A percentile compares a stretch with the other conserved stretches of the same genome.
Evolutionary conservation across 495 filamentous ascomycete species (phyloP).

Genomic region (Penicillium samsonianum): DNA sequence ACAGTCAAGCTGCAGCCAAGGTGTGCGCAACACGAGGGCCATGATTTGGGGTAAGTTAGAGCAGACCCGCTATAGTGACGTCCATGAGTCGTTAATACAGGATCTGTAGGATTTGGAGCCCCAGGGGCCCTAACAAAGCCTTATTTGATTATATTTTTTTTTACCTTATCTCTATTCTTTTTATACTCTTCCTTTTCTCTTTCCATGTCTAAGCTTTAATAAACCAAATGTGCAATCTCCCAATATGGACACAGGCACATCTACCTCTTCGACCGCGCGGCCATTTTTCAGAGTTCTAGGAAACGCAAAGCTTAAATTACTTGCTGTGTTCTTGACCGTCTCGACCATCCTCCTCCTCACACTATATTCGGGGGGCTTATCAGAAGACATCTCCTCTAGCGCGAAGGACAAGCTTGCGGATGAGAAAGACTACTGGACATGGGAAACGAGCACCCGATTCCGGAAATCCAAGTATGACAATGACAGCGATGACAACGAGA

Average conservation of each 20-base stretch:
- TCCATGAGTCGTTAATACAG: background rate
- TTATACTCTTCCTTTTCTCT: background rate
- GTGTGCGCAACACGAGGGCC: background rate
- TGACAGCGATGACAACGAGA: background rate
- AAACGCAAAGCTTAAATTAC: conserved; percentile 14
- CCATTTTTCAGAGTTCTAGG: background rate
- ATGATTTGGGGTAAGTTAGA: background rate
- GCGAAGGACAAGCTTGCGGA: background rate
- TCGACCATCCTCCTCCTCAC: conserved; percentile 14
- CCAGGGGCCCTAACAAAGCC: background rate
- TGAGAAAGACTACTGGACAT: conserved; percentile 17
- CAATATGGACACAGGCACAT: background rate
- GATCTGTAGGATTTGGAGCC: background rate
- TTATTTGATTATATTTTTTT: background rate
- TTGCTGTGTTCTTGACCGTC: conserved; percentile 5
- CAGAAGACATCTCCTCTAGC: background rate
- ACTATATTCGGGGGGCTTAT: conserved; percentile 1
- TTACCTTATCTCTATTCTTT: background rate
- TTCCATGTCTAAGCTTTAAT: background rate
- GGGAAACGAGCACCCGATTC: conserved; percentile 18
- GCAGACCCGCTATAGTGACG: conserved; percentile 13
- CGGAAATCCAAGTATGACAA: background rate
- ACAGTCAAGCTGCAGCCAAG: background rate
- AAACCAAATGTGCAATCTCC: conserved; percentile 1
- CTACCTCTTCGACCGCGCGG: conserved; percentile 1